Evolutionary conservation across 1,139 yeast species (phyloP), one percentile per base, ranked within the genome.

Genomic region (Protomyces inundatus): DNA sequence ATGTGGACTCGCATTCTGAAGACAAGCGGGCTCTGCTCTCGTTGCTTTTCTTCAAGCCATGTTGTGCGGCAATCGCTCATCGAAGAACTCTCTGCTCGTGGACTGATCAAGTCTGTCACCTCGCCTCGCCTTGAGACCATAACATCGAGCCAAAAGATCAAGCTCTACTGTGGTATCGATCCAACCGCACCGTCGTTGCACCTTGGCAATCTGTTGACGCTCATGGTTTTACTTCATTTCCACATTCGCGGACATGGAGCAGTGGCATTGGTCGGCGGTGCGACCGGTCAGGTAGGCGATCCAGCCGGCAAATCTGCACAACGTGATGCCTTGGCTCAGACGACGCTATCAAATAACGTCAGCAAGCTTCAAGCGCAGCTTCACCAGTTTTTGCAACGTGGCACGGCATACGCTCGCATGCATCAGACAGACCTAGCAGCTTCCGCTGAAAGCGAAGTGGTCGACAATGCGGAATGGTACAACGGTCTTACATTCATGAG

Each of bases 261-360:
- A 9, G 84, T 85, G 9, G 90, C 95, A 0, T 74, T 95, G 12
- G 71, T 93, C 6, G 98, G 98, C 7, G 98, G 98, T n/a, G 98
- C 98, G 7, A 93, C 99, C 0, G 98, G 97, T 3, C 83, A 84
- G 14, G 96, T 93, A 1, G 99, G 99, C 4, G 99, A 93, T 74
- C 99, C 98, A 1, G 89, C 97, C 66, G 98, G 98, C 0, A 80
- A 97, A 70, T 77, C 81, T 0, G 83, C 90, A 0, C 98, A 90
- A 71, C 80, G 99, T 66, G 74, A 77, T 3, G 78, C 76, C 9
- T 79, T 91, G 77, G 84, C 79, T 12, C 78, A 77, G 1, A 73
- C 76, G 1, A 81, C 78, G 16, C 77, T 95, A 62, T 70, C 77
- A 46, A 75, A 74, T n/a, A 93, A 93, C 73, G 84, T 88, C 12